Evolutionary conservation across 306 rosid species (phyloP).

Genomic region (Medicago ruthenica): DNA sequence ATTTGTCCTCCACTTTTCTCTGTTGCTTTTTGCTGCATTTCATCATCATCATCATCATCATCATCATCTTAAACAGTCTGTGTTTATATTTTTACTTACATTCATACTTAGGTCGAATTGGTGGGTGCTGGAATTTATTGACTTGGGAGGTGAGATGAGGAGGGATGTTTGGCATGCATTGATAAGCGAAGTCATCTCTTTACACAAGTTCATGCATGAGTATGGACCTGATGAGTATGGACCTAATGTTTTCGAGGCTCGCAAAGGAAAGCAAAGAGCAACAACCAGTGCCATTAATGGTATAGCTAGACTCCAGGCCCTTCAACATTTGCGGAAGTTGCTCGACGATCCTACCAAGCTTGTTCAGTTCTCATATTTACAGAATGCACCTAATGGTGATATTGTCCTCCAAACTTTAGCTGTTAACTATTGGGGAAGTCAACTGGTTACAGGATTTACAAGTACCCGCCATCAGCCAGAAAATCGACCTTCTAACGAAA

Average conservation of each 20-base stretch:
- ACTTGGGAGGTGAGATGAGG: constrained; percentile 98
- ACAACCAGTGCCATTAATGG: constrained; percentile 65
- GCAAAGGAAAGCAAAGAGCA: constrained; percentile 82
- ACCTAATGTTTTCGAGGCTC: constrained; percentile 74
- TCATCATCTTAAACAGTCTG: constrained; percentile 6
- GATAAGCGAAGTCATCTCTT: constrained; percentile 74
- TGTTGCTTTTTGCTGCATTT: constrained; percentile 30
- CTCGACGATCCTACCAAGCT: constrained; percentile 87
- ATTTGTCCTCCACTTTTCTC: background rate
- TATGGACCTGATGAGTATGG: constrained; percentile 81
- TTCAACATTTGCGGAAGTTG: constrained; percentile 78
- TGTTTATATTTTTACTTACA: constrained; percentile 36
- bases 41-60: constrained; percentile 27
- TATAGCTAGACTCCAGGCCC: constrained; percentile 87
- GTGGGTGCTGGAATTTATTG: constrained; percentile 92
- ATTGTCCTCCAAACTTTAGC: constrained; percentile 86
- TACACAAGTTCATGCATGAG: constrained; percentile 75
- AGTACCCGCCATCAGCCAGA: constrained; percentile 50
- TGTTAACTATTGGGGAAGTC: constrained; percentile 91
- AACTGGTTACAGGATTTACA: constrained; percentile 58
- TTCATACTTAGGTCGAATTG: constrained; percentile 58
- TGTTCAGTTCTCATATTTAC: constrained; percentile 81
- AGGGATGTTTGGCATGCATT: constrained; percentile 94
- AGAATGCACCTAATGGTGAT: constrained; percentile 75
- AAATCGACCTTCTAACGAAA: constrained; percentile 54